phyloP scores from a whole-genome alignment of 2,329 filamentous ascomycete species.

The Cladobotryum protrusum region DNA sequence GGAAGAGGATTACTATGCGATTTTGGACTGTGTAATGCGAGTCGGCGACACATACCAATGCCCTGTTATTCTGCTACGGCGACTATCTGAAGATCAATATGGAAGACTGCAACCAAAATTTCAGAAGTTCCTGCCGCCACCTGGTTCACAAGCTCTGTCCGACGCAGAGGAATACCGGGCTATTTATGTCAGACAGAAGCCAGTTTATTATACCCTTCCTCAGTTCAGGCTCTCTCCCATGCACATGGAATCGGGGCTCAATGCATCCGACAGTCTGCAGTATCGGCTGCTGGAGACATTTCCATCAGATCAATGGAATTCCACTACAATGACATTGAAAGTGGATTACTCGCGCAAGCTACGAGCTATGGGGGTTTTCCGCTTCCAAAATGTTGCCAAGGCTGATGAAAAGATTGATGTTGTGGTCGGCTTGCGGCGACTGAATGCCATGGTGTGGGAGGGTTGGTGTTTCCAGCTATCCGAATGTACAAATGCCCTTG shows the following conservation, averaged over 20 bases:
- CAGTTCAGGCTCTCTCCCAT: slow-evolving; percentile 8
- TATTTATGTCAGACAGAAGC: slow-evolving; percentile 5
- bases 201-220: slow-evolving; percentile 5
- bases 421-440: slow-evolving; percentile 5
- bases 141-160: not conserved
- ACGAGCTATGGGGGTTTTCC: slow-evolving; percentile 7
- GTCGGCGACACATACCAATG: slow-evolving; percentile 5
- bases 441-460: slow-evolving; percentile 10
- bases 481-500: not conserved
- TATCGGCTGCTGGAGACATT: slow-evolving; percentile 7
- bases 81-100: slow-evolving; percentile 12
- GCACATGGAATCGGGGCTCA: slow-evolving; percentile 1
- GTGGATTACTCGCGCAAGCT: slow-evolving; percentile 7
- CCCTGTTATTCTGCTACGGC: slow-evolving; percentile 5
- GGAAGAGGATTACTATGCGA: slow-evolving; percentile 6
- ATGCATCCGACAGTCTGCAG: slow-evolving; percentile 5
- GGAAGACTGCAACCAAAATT: slow-evolving; percentile 7
- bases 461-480: slow-evolving; percentile 9
- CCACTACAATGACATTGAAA: slow-evolving; percentile 9
- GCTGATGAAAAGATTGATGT: slow-evolving; percentile 7
- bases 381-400: slow-evolving; percentile 5
- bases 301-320: slow-evolving; percentile 8
- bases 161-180: slow-evolving; percentile 3
- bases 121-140: slow-evolving; percentile 4
- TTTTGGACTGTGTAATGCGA: slow-evolving; percentile 6